phyloP scores from a whole-genome alignment of 2,329 filamentous ascomycete genomes.

The Orbilia ellipsospora region DNA sequence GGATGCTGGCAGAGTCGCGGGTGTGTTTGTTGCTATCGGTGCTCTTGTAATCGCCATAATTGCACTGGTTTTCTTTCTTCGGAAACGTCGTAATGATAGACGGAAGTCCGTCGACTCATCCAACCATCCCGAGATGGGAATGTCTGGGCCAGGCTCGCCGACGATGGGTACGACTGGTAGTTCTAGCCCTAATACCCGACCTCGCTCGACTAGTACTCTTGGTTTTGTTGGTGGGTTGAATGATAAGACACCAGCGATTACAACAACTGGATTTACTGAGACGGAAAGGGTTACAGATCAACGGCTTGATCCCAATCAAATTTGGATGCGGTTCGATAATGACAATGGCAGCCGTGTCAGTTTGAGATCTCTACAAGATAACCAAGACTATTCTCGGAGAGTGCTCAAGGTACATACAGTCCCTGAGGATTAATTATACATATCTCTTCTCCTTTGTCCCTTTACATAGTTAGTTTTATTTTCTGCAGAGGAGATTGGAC shows the following conservation, averaged over 20 bases:
- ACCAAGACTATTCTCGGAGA: constrained; percentile 53
- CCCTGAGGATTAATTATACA: constrained; percentile 18
- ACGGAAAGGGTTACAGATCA: constrained; percentile 51
- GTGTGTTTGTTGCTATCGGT: constrained; percentile 38
- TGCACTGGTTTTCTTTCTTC: constrained; percentile 30
- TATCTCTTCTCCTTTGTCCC: constrained; percentile 13
- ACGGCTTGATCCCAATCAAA: constrained; percentile 52
- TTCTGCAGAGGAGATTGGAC: constrained; percentile 36
- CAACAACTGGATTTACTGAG: constrained; percentile 41
- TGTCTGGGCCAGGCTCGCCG: constrained; percentile 46
- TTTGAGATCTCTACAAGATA: constrained; percentile 45
- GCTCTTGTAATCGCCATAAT: constrained; percentile 16
- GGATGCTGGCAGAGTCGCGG: constrained; percentile 36
- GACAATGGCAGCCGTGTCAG: constrained; percentile 51
- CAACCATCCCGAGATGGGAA: constrained; percentile 51
- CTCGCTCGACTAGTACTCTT: constrained; percentile 54
- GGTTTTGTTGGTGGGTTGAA: constrained; percentile 42
- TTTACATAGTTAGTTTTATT: constrained; percentile 27
- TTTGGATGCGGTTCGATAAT: constrained; percentile 54
- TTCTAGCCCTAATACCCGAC: constrained; percentile 39
- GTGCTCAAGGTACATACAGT: constrained; percentile 53
- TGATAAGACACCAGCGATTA: constrained; percentile 39
- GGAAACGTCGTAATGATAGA: constrained; percentile 46
- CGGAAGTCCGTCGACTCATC: constrained; percentile 49
- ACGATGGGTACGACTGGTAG: constrained; percentile 38